Conservation (phyloP, 1,139 yeast genomes). For the Scheffersomyces illinoinensis region DNA sequence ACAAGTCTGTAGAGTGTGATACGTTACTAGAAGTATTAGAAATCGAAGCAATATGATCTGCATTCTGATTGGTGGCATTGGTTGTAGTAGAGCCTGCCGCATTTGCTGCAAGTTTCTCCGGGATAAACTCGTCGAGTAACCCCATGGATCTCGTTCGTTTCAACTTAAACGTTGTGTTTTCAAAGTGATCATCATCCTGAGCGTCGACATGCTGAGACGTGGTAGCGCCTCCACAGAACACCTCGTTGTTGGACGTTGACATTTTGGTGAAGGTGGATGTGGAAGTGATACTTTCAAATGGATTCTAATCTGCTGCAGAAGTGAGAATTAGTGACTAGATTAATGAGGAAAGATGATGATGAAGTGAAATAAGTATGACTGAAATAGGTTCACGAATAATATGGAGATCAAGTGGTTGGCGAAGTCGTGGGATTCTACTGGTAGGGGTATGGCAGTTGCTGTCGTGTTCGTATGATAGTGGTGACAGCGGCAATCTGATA, state of each 20-base stretch:
- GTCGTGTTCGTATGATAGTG: not conserved
- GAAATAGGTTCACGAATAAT: not conserved
- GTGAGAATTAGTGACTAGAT: not conserved
- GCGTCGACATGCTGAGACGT: conserved; percentile 69
- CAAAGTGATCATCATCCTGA: conserved; percentile 68
- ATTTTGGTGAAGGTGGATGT: not conserved
- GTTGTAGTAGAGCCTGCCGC: not conserved
- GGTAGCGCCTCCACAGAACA: conserved; percentile 51
- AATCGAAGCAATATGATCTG: not conserved
- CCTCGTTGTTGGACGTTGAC: conserved; percentile 27
- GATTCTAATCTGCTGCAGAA: not conserved
- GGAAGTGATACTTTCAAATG: not conserved
- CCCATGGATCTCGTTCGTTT: conserved; percentile 87
- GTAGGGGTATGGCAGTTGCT: not conserved
- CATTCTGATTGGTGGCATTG: not conserved
- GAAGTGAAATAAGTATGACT: not conserved
- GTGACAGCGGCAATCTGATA: not conserved
- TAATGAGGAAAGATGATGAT: not conserved
- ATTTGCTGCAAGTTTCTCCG: not conserved
- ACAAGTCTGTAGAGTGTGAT: not conserved
- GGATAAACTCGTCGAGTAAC: conserved; percentile 69
- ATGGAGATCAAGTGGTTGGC: not conserved
- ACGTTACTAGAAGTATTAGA: not conserved
- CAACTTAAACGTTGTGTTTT: conserved; percentile 70
- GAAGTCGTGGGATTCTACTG: not conserved